phyloP scores from a whole-genome alignment of 1,284 basidiomycete species.

The Rhizopogon parksii region DNA sequence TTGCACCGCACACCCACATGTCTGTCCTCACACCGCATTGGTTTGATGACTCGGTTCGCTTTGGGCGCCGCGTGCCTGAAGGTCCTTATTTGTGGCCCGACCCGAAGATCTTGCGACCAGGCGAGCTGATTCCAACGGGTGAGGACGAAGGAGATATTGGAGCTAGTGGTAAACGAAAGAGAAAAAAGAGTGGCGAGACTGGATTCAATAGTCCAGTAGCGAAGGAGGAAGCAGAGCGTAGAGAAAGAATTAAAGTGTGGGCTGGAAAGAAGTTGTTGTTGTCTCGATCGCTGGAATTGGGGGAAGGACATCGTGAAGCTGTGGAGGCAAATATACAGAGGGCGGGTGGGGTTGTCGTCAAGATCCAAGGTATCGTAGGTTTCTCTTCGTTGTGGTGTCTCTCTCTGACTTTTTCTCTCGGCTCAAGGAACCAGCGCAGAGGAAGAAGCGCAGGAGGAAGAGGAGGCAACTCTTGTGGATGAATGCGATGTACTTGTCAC shows the following conservation, averaged over 20 bases:
- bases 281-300: slow-evolving; percentile 47
- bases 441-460: slow-evolving; percentile 30
- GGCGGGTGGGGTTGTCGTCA: slow-evolving; percentile 49
- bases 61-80: slow-evolving; percentile 53
- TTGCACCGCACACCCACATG: slow-evolving; percentile 46
- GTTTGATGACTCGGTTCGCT: slow-evolving; percentile 73
- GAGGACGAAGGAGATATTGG: slow-evolving; percentile 14
- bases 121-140: slow-evolving; percentile 11
- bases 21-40: slow-evolving; percentile 71
- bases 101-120: slow-evolving; percentile 40
- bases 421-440: slow-evolving; percentile 13
- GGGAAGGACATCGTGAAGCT: slow-evolving; percentile 39
- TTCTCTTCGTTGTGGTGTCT: not conserved
- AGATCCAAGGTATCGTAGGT: slow-evolving; percentile 16
- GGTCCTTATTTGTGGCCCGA: slow-evolving; percentile 71
- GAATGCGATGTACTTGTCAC: slow-evolving; percentile 66
- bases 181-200: slow-evolving; percentile 9
- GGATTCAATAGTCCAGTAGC: not conserved
- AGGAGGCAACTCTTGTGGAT: slow-evolving; percentile 36
- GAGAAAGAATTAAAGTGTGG: slow-evolving; percentile 35
- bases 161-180: slow-evolving; percentile 15
- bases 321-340: slow-evolving; percentile 52
- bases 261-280: slow-evolving; percentile 53
- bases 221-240: slow-evolving; percentile 9
- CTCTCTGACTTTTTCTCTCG: not conserved